These are phyloP conservation scores for Penicillium frequentans DNA, from an alignment of 2,329 filamentous ascomycete species.

Conservation along the genomic window DNA sequence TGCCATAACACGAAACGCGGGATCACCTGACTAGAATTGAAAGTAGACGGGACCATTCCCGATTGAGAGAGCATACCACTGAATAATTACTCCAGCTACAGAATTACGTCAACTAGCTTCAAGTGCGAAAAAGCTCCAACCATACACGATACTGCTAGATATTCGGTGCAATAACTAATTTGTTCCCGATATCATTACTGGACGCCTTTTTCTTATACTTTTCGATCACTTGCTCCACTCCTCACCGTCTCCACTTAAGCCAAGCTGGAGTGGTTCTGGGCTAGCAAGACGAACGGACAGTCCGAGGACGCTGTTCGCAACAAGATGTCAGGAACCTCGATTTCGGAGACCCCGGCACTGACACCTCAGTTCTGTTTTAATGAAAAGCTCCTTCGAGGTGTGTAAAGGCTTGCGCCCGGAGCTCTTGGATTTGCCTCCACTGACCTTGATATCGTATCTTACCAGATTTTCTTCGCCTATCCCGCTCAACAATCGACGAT, in stretches of 20 bases:
- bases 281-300: conserved; percentile 25
- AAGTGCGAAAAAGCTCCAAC: not conserved
- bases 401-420: conserved; percentile 15
- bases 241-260: not conserved
- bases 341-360: conserved; percentile 52
- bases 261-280: conserved; percentile 47
- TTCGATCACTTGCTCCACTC: not conserved
- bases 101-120: not conserved
- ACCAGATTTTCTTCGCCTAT: conserved; percentile 85
- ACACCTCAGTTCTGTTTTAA: conserved; percentile 79
- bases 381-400: conserved; percentile 67
- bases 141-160: not conserved
- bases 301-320: conserved; percentile 18
- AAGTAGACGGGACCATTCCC: not conserved
- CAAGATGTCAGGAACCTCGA: conserved; percentile 43
- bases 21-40: not conserved
- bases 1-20: not conserved
- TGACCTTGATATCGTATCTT: conserved; percentile 58
- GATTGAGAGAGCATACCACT: not conserved
- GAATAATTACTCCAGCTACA: not conserved
- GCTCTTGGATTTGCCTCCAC: not conserved
- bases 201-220: not conserved
- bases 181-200: not conserved
- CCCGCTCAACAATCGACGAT: conserved; percentile 83
- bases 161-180: not conserved